Conservation (phyloP, 148 eudicot species). For the Drosera capensis region DNA sequence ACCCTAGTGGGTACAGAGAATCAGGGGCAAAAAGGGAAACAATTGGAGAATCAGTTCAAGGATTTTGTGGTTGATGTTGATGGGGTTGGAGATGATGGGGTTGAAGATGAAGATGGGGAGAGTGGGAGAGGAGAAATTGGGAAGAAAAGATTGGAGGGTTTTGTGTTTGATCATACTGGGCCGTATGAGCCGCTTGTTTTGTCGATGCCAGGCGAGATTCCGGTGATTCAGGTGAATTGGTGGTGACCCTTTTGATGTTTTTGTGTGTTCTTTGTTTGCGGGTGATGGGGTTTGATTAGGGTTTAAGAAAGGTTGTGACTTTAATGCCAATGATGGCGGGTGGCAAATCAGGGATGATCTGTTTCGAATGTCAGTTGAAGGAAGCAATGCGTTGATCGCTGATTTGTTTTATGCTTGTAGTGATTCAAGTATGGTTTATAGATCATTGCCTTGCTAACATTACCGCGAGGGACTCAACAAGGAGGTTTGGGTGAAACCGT, state of each 20-base stretch:
- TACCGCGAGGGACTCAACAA: too few relatives aligned
- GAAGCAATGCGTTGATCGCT: too few relatives aligned
- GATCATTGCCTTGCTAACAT: too few relatives aligned
- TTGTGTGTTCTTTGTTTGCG: not conserved
- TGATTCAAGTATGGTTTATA: too few relatives aligned
- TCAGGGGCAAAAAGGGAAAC: constrained; percentile 4
- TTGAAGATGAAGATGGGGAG: constrained; percentile 14
- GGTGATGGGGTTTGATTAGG: too few relatives aligned
- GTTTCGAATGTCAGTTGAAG: too few relatives aligned
- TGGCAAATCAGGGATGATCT: too few relatives aligned
- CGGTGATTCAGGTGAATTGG: constrained; percentile 48
- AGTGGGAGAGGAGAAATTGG: constrained; percentile 16
- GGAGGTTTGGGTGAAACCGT: too few relatives aligned
- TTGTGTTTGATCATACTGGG: constrained; percentile 46
- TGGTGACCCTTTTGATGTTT: not conserved
- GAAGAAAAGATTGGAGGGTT: constrained; percentile 28
- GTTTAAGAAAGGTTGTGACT: too few relatives aligned
- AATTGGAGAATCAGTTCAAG: not conserved
- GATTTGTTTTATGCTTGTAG: too few relatives aligned
- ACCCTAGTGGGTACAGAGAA: too few relatives aligned
- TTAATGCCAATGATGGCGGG: too few relatives aligned
- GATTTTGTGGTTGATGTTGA: constrained; percentile 4
- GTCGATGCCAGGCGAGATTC: constrained; percentile 34
- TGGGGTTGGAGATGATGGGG: constrained; percentile 15
- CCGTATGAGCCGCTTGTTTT: constrained; percentile 65